Evolutionary conservation across 345 rosid species (phyloP), one percentile per base, ranked within the genome.

Genomic region (Eucalyptus victrix): DNA sequence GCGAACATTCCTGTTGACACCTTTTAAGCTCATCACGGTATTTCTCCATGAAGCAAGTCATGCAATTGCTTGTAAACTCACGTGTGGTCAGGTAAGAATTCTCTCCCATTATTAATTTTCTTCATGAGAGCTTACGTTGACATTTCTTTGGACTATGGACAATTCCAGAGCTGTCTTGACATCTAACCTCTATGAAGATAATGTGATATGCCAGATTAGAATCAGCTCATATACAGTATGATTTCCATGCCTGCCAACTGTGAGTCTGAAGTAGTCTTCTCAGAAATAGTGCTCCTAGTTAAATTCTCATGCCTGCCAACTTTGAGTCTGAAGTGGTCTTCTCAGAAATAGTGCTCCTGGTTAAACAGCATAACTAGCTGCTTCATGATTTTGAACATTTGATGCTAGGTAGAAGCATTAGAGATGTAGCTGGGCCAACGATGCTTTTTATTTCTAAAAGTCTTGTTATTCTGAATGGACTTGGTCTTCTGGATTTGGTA

Each of bases 21-120:
- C 99, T 28, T 97, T 97, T 91, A 98, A 98, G 97, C 98, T 97
- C 90, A 98, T 98, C 88, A 97, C 99, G 4, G 99, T 98, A 49
- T 98, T 97, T 92, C 89, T 98, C 86, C 99, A 97, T 67, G 99
- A 98, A 93, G 99, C 96, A 26, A 98, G 99, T 92, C 99, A 98
- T 93, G 99, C 99, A 10, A 92, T 96, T 89, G 99, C 99, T 88
- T 97, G 99, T 92, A 98, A 92, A 93, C 99, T 98, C 92, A 98
- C 99, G 4, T 98, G 99, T 92, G 99, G 99, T 86, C 92, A 94
- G 90, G 99, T 97, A 94, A 97, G 97, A 87, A 90, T 86, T 90
- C 91, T 76, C 87, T 91, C 40, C 89, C 47, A 32, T 9, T 87
- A 37, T 80, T 49, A 50, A 50, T 86, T 45, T 72, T 26, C 40